Conservation (phyloP, 129 eudicot species). For the Logfia minima region DNA sequence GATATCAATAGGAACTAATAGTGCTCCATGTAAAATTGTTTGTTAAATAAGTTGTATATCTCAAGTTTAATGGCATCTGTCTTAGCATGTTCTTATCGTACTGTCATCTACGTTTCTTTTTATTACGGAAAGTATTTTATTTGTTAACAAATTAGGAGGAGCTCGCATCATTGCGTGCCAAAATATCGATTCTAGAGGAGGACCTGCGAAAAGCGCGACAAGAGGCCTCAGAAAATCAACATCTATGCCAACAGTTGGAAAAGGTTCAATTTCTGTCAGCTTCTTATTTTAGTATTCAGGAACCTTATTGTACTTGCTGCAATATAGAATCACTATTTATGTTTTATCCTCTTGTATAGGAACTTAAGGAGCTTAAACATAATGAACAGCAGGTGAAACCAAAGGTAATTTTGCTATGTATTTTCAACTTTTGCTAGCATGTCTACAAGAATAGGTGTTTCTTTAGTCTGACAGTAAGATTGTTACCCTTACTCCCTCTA, state of each 20-base stretch:
- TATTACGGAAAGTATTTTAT: not conserved
- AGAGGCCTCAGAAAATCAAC: constrained; percentile 61
- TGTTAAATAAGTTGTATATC: constrained; percentile 12
- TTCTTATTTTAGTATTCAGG: constrained; percentile 24
- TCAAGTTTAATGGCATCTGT: constrained; percentile 4
- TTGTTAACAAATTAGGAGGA: constrained; percentile 41
- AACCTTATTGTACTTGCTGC: constrained; percentile 9
- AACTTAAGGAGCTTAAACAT: constrained; percentile 82
- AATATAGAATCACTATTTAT: constrained; percentile 12
- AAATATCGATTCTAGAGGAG: constrained; percentile 62
- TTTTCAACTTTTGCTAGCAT: constrained; percentile 13
- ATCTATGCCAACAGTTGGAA: constrained; percentile 52
- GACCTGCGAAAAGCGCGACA: constrained; percentile 56
- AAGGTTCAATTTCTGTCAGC: constrained; percentile 48
- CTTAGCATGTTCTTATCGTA: constrained; percentile 1
- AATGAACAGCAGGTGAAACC: constrained; percentile 78
- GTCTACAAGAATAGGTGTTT: constrained; percentile 4
- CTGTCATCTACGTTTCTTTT: not conserved
- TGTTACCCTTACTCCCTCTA: constrained; percentile 8
- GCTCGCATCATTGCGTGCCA: constrained; percentile 51
- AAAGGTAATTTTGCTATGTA: constrained; percentile 46
- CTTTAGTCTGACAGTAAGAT: constrained; percentile 1
- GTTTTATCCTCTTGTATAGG: constrained; percentile 48
- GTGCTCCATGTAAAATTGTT: constrained; percentile 5
- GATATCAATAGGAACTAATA: not conserved